Evolutionary conservation across 345 rosid genomes (phyloP), one percentile per base, ranked within the genome.

Genomic region (Bretschneidera sinensis): DNA sequence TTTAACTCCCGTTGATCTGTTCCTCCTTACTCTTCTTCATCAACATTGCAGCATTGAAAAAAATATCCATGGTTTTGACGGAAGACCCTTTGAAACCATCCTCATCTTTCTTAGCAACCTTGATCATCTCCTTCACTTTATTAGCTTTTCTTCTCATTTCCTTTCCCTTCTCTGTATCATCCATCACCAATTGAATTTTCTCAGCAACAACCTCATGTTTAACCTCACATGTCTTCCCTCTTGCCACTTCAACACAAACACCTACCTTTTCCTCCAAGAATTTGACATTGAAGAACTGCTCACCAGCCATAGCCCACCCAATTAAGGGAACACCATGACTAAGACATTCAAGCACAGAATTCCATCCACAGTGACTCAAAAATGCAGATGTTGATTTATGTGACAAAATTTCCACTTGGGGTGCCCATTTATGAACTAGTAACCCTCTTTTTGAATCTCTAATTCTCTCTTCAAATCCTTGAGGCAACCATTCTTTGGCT

Each of bases 341-440:
- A 21, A 86, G 61, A 2, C 85, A 67, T 57, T 88, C 96, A 20
- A 86, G 80, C 64, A 68, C 81, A n/a, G 96, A 88, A 70, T 86
- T 86, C 96, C 96, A 88, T 24, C 96, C 96, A 43, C 96, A 85
- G 34, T 88, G 96, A 49, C 85, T 88, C 72, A 88, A 24, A 64
- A 88, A 88, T 33, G 75, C 88, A 45, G 79, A 47, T 2, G 67
- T 60, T 5, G 96, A 75, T 65, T 59, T 70, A 59, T 89, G 96
- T 2, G 76, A 62, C 72, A 89, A 58, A 48, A 86, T 82, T 45
- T 79, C 85, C 53, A 79, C 68, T 24, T 89, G 96, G 24, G 94
- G 84, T 21, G 94, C 94, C 94, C 94, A 86, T 56, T 61, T 79
- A n/a, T 66, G 62, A 43, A 86, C 71, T 13, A 86, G 19, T 1